Conservation (phyloP, 495 filamentous ascomycete genomes). For the Stereocaulon alpinum region DNA sequence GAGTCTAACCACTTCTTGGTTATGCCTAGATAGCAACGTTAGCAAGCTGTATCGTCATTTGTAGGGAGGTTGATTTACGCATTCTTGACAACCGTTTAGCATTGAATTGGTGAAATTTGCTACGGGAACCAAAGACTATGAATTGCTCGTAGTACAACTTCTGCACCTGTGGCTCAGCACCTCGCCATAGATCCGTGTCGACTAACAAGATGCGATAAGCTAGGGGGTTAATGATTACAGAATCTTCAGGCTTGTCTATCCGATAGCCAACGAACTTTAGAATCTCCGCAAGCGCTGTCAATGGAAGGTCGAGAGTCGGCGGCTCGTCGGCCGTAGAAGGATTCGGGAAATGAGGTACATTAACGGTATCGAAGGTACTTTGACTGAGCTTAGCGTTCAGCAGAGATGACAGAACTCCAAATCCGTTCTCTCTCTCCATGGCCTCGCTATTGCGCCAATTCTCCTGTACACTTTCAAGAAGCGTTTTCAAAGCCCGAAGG, state of each 20-base stretch:
- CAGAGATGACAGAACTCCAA: conserved; percentile 70
- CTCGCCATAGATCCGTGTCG: conserved; percentile 86
- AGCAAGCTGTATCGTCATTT: conserved; percentile 10
- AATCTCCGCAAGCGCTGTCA: conserved; percentile 63
- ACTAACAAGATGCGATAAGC: conserved; percentile 87
- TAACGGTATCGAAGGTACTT: background rate
- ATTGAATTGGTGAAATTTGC: conserved; percentile 89
- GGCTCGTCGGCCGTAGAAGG: background rate
- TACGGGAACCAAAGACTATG: conserved; percentile 65
- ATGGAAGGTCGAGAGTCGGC: conserved; percentile 44
- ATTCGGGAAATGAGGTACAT: conserved; percentile 13
- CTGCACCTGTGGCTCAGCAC: conserved; percentile 59
- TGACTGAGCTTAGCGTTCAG: conserved; percentile 63
- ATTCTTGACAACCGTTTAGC: conserved; percentile 73
- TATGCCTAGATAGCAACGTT: conserved; percentile 48
- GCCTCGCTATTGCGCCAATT: conserved; percentile 98
- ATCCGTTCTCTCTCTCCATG: conserved; percentile 93
- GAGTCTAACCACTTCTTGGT: conserved; percentile 83
- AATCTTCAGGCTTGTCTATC: conserved; percentile 61
- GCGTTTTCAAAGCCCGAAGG: conserved; percentile 66
- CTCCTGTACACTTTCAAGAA: conserved; percentile 71
- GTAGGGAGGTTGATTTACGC: conserved; percentile 50
- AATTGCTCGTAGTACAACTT: conserved; percentile 90
- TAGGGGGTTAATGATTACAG: conserved; percentile 88
- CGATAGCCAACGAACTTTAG: conserved; percentile 83